Evolutionary conservation across 2,329 filamentous ascomycete species (phyloP).

Genomic region (Bipolaris victoriae): DNA sequence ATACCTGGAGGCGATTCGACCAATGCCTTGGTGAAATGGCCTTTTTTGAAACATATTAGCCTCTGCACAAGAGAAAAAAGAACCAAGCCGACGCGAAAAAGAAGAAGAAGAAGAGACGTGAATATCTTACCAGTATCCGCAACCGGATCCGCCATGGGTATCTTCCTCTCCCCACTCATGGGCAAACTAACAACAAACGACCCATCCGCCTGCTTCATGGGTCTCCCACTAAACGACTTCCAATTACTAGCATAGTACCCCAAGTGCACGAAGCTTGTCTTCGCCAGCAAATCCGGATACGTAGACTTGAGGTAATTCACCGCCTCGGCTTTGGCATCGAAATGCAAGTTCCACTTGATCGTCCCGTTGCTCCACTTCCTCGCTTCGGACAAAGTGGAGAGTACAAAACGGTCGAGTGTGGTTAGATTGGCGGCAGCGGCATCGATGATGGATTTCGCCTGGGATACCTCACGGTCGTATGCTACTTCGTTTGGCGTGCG

Average conservation of each 20-base stretch:
- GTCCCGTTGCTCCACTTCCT: constrained; percentile 42
- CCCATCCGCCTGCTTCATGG: constrained; percentile 31
- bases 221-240: constrained; percentile 19
- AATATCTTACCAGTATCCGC: constrained; percentile 29
- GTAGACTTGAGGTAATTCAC: constrained; percentile 49
- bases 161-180: constrained; percentile 24
- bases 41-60: constrained; percentile 12
- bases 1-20: constrained; percentile 29
- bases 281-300: constrained; percentile 32
- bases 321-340: constrained; percentile 51
- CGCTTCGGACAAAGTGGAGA: constrained; percentile 51
- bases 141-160: constrained; percentile 24
- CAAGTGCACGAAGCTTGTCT: constrained; percentile 37
- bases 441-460: constrained; percentile 41
- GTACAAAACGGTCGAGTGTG: constrained; percentile 52
- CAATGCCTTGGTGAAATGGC: constrained; percentile 32
- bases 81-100: no score
- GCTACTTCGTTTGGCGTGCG: constrained; percentile 35
- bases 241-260: constrained; percentile 35
- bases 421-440: constrained; percentile 46
- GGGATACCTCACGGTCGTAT: not conserved
- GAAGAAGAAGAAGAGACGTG: not conserved
- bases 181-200: constrained; percentile 26
- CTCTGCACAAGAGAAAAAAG: not conserved
- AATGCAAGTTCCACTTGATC: constrained; percentile 47